Base-by-base conservation (phyloP, 1,284 basidiomycete genomes). In the Trichosporon faecale region DNA sequence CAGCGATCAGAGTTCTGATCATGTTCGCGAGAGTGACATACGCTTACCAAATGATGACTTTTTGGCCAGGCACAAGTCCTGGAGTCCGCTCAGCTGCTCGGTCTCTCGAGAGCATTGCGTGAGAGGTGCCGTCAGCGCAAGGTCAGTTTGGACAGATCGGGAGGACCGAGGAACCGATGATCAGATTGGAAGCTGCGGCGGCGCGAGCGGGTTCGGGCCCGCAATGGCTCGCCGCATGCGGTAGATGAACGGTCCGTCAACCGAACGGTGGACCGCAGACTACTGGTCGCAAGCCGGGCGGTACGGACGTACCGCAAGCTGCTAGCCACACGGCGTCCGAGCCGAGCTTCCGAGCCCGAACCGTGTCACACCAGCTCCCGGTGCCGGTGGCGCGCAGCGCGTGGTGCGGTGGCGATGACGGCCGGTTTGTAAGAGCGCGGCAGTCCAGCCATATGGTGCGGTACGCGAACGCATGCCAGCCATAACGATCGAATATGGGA, bases 81-180 rank as follows among this genome's bases (percentile, higher is more conserved):
- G 40, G 21, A 12, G 23, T 21, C 23, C 23, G 49, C 49, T 25
- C 49, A 52, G 49, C 49, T 52, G 49, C 49, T 52, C 21, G 49
- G 21, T 52, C 9, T 52, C 49, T 52, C 49, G 49, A 52, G 49
- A 52, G 49, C 9, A 52, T 52, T 25, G 16, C 49, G 49, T 52
- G n/a, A 52, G 23, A n/a, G 21, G 40, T 52, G n/a, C 49, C 49
- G 49, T n/a, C 16, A 52, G 49, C 49, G n/a, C 21, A 37, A 37
- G 35, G 35, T 37, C 49, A 52, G 49, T 52, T 23, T 52, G 9
- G 49, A 52, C 21, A 52, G 49, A 52, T 52, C 49, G 49, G 25
- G 18, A 52, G 49, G 49, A 52, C 23, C 49, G 49, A 52, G 49
- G 49, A 52, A 52, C 49, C 49, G 49, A 52, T 52, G 49, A 52